phyloP scores from a whole-genome alignment of 2,329 filamentous ascomycete genomes.

The Pseudogymnoascus destructans region DNA sequence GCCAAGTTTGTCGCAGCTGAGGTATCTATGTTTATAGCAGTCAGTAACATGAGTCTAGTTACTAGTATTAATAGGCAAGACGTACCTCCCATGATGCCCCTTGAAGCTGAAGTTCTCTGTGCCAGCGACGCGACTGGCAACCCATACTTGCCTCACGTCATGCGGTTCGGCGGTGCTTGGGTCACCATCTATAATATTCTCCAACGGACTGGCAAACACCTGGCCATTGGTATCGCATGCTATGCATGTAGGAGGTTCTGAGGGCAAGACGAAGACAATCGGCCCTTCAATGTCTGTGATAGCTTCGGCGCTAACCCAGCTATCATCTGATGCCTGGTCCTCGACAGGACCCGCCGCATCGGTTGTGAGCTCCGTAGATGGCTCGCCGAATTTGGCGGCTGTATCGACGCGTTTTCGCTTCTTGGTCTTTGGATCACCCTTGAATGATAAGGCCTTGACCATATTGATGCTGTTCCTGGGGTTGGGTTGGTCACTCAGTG shows the following conservation, averaged over 20 bases:
- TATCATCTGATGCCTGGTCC: conserved; percentile 50
- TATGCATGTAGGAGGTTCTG: conserved; percentile 58
- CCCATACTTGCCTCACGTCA: conserved; percentile 91
- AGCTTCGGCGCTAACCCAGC: conserved; percentile 77
- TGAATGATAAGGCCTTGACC: conserved; percentile 87
- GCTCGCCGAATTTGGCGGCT: conserved; percentile 28
- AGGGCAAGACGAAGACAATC: conserved; percentile 68
- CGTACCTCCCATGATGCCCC: conserved; percentile 71
- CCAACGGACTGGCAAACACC: conserved; percentile 68
- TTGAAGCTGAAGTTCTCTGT: conserved; percentile 78
- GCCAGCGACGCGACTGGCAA: conserved; percentile 71
- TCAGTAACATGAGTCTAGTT: background rate
- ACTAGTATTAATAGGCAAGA: conserved; percentile 11
- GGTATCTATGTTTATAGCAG: conserved; percentile 43
- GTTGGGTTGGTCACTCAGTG: background rate
- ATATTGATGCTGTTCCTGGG: conserved; percentile 33
- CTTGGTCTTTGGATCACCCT: conserved; percentile 91
- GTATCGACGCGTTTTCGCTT: conserved; percentile 67
- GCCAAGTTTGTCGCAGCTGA: conserved; percentile 76
- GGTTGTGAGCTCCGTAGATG: conserved; percentile 26
- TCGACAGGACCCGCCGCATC: conserved; percentile 26
- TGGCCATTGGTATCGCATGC: conserved; percentile 78
- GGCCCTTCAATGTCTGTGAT: conserved; percentile 67
- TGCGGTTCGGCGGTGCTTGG: conserved; percentile 82
- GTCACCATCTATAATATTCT: conserved; percentile 80